phyloP scores from a whole-genome alignment of 2,329 filamentous ascomycete species.

The Fusarium ramigenum region DNA sequence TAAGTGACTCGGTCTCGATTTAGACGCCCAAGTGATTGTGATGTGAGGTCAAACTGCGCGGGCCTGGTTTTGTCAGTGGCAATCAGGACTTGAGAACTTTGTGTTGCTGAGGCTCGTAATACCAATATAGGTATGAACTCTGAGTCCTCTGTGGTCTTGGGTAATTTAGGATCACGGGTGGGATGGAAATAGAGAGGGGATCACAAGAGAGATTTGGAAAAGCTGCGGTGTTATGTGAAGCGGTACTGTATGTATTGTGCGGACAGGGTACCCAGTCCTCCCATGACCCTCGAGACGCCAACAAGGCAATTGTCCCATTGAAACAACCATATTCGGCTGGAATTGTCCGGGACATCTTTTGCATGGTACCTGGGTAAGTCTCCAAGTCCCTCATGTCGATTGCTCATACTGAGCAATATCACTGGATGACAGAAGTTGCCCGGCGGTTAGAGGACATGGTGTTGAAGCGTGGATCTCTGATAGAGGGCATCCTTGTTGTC shows the following conservation, averaged over 20 bases:
- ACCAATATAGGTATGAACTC: background rate
- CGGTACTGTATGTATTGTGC: conserved; percentile 5
- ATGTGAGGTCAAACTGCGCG: conserved; percentile 51
- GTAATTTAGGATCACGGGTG: background rate
- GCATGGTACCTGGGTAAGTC: conserved; percentile 27
- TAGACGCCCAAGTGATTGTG: conserved; percentile 42
- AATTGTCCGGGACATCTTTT: conserved; percentile 18
- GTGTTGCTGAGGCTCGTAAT: background rate
- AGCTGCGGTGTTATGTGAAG: conserved; percentile 34
- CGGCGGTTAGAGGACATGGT: conserved; percentile 36
- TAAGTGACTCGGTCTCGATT: conserved; percentile 37
- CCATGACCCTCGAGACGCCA: conserved; percentile 7
- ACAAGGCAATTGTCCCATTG: conserved; percentile 12
- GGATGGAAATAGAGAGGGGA: conserved; percentile 14
- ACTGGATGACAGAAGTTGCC: conserved; percentile 22
- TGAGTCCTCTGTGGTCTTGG: background rate
- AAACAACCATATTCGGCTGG: conserved; percentile 12
- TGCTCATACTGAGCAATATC: conserved; percentile 13
- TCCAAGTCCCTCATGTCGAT: conserved; percentile 1
- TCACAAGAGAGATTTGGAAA: conserved; percentile 25
- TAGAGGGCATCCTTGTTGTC: conserved; percentile 15
- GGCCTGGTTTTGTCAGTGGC: conserved; percentile 21
- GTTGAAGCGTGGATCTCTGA: conserved; percentile 35
- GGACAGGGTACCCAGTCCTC: conserved; percentile 17
- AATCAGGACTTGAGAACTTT: background rate